These are phyloP conservation scores for Linanthus parryae DNA, from an alignment of 148 eudicot genomes.

Conservation along the genomic window DNA sequence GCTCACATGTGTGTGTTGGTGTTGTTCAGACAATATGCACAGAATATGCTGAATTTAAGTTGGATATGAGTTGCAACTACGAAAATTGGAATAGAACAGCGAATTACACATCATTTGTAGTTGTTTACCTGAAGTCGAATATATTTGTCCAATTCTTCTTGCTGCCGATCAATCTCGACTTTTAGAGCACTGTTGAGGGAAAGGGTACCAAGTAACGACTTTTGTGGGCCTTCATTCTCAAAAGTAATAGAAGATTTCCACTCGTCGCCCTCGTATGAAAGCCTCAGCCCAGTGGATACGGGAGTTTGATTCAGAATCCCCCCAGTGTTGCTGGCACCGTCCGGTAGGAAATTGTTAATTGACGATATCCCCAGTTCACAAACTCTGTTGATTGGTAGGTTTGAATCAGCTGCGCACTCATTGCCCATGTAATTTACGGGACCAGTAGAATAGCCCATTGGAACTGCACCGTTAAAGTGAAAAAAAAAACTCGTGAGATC, in stretches of 20 bases:
- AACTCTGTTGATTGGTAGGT: slow-evolving; percentile 21
- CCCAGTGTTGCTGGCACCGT: slow-evolving; percentile 21
- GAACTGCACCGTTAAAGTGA: slow-evolving; percentile 19
- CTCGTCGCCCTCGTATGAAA: slow-evolving; percentile 45
- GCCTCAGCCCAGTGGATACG: slow-evolving; percentile 42
- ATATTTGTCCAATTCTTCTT: slow-evolving; percentile 34
- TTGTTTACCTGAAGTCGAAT: slow-evolving; percentile 40
- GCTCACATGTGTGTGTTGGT: background rate
- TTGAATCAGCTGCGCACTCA: slow-evolving; percentile 21
- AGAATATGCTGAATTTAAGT: too few relatives aligned
- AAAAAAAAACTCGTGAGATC: background rate
- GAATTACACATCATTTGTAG: too few relatives aligned
- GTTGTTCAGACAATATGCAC: background rate
- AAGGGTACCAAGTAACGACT: slow-evolving; percentile 20
- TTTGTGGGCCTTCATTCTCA: slow-evolving; percentile 24
- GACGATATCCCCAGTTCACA: slow-evolving; percentile 20
- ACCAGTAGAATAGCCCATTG: slow-evolving; percentile 22
- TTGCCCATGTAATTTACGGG: slow-evolving; percentile 20
- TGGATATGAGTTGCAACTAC: too few relatives aligned
- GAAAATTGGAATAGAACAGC: too few relatives aligned
- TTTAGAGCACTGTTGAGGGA: slow-evolving; percentile 17
- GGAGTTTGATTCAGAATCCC: slow-evolving; percentile 26
- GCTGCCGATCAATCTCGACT: slow-evolving; percentile 29
- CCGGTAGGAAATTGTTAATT: slow-evolving; percentile 15
- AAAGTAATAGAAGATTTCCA: slow-evolving; percentile 40